phyloP scores from a whole-genome alignment of 768 basidiomycete genomes.

The Naganishia antarctica region DNA sequence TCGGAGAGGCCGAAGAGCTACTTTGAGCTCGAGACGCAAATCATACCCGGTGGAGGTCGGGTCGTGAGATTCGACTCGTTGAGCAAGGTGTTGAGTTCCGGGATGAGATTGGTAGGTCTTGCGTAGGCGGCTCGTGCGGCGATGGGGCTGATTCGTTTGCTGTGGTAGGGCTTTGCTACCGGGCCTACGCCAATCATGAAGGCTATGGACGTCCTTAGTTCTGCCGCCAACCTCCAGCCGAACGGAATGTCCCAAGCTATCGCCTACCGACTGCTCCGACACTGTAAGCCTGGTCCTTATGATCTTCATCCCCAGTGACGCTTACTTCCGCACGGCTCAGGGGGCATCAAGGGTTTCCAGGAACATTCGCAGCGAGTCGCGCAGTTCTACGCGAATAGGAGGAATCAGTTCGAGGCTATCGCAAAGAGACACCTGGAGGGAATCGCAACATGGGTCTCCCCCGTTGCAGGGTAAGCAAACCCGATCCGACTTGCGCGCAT shows the following conservation, averaged over 20 bases:
- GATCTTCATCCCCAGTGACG: slow-evolving; percentile 51
- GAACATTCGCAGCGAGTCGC: slow-evolving; percentile 65
- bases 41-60: slow-evolving; percentile 62
- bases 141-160: slow-evolving; percentile 44
- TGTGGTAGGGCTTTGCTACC: slow-evolving; percentile 69
- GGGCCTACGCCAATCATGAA: slow-evolving; percentile 66
- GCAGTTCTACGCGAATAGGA: slow-evolving; percentile 51
- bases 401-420: slow-evolving; percentile 71
- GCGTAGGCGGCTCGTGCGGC: not conserved
- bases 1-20: slow-evolving; percentile 67
- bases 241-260: slow-evolving; percentile 43
- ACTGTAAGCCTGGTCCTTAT: slow-evolving; percentile 56
- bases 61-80: slow-evolving; percentile 86
- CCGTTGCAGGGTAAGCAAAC: slow-evolving; percentile 36
- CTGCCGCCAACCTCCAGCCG: slow-evolving; percentile 54
- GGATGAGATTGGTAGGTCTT: slow-evolving; percentile 40
- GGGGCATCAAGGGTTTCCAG: slow-evolving; percentile 73
- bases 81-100: slow-evolving; percentile 63
- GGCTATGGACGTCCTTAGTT: slow-evolving; percentile 62
- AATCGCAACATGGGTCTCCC: slow-evolving; percentile 56
- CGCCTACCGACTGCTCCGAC: slow-evolving; percentile 36
- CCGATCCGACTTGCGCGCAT: not conserved
- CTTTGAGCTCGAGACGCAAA: slow-evolving; percentile 69
- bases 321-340: slow-evolving; percentile 39
- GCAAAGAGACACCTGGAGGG: slow-evolving; percentile 72